Conservation (phyloP, 2,329 filamentous ascomycete genomes). For the Neonectria coccinea region DNA sequence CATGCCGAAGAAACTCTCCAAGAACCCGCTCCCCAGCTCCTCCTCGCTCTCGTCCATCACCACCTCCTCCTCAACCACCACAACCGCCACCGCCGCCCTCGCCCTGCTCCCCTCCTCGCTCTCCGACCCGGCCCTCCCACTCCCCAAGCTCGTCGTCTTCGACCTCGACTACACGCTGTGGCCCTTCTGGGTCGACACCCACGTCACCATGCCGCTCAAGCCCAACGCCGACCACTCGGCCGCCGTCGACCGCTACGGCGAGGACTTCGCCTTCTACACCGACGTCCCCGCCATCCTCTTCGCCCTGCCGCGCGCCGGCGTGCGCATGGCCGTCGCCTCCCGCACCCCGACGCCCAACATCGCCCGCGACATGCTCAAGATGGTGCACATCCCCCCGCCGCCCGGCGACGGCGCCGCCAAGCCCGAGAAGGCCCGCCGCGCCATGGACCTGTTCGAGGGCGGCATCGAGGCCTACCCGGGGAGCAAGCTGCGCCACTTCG, state of each 20-base stretch:
- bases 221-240: conserved; percentile 56
- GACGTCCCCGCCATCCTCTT: conserved; percentile 77
- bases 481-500: conserved; percentile 88
- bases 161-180: conserved; percentile 99
- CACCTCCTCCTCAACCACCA: conserved; percentile 44
- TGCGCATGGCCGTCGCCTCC: conserved; percentile 78
- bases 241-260: conserved; percentile 68
- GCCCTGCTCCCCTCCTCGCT: conserved; percentile 56
- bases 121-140: conserved; percentile 67
- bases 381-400: conserved; percentile 69
- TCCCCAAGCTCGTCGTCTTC: conserved; percentile 89
- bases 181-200: conserved; percentile 98
- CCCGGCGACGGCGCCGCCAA: conserved; percentile 35
- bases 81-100: conserved; percentile 49
- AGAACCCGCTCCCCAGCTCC: conserved; percentile 38
- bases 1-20: conserved; percentile 52
- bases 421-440: conserved; percentile 53
- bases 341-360: conserved; percentile 84
- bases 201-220: conserved; percentile 80
- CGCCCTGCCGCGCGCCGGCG: conserved; percentile 60
- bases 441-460: conserved; percentile 71
- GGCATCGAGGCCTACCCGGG: conserved; percentile 78
- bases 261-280: conserved; percentile 76
- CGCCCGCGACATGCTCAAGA: conserved; percentile 82
- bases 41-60: conserved; percentile 35